Conservation (phyloP, 768 basidiomycete species). For the Grammothele lineata region DNA sequence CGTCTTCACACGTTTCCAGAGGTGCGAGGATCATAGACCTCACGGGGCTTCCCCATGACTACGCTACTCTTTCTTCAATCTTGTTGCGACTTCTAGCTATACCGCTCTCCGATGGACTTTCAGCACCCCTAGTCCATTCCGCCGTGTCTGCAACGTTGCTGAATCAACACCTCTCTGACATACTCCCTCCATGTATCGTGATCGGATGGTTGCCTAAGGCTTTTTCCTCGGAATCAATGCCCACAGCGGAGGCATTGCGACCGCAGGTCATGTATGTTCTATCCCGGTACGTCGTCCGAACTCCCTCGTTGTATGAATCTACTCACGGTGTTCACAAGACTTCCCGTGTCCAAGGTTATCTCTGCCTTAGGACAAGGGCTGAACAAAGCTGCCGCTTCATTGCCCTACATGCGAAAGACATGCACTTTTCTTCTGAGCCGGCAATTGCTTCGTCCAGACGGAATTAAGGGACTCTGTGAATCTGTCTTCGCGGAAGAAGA, state of each 20-base stretch:
- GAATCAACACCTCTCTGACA: conserved; percentile 51
- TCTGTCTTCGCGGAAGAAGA: conserved; percentile 68
- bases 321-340: no score
- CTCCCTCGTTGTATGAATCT: no score
- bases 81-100: conserved; percentile 41
- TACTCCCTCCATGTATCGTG: conserved; percentile 56
- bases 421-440: conserved; percentile 63
- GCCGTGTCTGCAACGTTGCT: conserved; percentile 56
- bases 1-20: conserved; percentile 35
- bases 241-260: conserved; percentile 44
- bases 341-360: conserved; percentile 65
- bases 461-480: conserved; percentile 62
- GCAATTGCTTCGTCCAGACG: conserved; percentile 67
- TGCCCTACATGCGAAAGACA: conserved; percentile 51
- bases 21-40: conserved; percentile 42
- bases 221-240: conserved; percentile 33
- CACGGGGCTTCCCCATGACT: conserved; percentile 39
- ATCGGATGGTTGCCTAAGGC: conserved; percentile 73
- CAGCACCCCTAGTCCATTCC: conserved; percentile 50
- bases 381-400: conserved; percentile 36
- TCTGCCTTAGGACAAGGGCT: conserved; percentile 59
- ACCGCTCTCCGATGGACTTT: conserved; percentile 50
- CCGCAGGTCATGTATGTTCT: conserved; percentile 54
- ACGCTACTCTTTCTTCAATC: conserved; percentile 39
- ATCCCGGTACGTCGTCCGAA: conserved; percentile 51